phyloP scores from a whole-genome alignment of 1,139 yeast species.

The Protomyces macrosporus region DNA sequence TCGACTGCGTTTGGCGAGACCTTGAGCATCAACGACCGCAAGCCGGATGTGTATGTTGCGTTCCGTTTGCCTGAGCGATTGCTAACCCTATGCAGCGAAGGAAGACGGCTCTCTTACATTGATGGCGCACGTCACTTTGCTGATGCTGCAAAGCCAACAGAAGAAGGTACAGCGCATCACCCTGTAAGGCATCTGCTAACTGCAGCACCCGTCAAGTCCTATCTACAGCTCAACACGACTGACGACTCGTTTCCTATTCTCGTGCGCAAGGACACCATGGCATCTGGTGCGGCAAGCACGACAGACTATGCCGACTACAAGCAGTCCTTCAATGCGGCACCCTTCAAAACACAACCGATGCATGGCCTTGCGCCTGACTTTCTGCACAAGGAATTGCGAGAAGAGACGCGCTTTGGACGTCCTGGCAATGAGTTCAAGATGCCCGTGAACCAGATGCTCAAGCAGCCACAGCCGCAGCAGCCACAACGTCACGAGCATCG shows the following conservation, averaged over 20 bases:
- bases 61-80: conserved; percentile 1
- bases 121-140: conserved; percentile 1
- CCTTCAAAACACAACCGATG: not conserved
- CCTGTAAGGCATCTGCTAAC: not conserved
- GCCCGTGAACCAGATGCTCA: no score
- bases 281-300: not conserved
- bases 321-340: not conserved
- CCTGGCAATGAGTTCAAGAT: not conserved
- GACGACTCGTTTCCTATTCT: conserved; percentile 45
- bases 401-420: not conserved
- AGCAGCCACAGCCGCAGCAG: not conserved
- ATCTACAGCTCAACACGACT: conserved; percentile 39
- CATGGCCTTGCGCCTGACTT: not conserved
- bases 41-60: conserved; percentile 9
- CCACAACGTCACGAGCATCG: not conserved
- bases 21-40: not conserved
- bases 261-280: conserved; percentile 37
- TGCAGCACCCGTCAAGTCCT: conserved; percentile 17
- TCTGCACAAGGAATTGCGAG: not conserved
- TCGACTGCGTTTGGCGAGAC: conserved; percentile 12
- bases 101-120: conserved; percentile 3
- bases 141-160: not conserved
- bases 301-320: not conserved
- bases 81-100: conserved; percentile 12
- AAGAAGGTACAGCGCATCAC: not conserved